phyloP scores from a whole-genome alignment of 306 rosid genomes.

The Herpetospermum pedunculosum region DNA sequence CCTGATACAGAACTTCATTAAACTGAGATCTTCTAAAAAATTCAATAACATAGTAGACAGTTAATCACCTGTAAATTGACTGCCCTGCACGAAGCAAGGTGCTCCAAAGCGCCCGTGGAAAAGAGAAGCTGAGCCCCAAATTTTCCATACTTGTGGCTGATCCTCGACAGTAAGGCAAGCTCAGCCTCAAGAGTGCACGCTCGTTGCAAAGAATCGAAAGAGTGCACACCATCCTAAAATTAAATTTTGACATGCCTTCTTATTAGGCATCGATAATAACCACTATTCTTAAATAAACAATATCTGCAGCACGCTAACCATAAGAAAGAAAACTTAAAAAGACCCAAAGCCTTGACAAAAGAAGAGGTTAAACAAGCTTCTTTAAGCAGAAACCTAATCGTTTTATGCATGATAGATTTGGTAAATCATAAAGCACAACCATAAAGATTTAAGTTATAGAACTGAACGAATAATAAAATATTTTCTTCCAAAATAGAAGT shows the following conservation, averaged over 20 bases:
- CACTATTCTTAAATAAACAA: background rate
- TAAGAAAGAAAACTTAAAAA: background rate
- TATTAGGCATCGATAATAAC: background rate
- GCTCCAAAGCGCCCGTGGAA: conserved; percentile 77
- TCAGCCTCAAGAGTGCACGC: conserved; percentile 84
- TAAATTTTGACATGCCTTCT: conserved; percentile 3
- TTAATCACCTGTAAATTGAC: conserved; percentile 41
- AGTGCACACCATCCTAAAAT: conserved; percentile 66
- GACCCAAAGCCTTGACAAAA: background rate
- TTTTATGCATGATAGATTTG: background rate
- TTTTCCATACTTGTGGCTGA: conserved; percentile 83
- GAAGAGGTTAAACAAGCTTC: background rate
- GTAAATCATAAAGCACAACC: background rate
- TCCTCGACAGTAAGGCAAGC: conserved; percentile 66
- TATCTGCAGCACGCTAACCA: background rate
- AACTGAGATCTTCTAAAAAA: background rate
- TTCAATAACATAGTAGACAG: background rate
- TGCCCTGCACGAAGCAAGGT: conserved; percentile 71
- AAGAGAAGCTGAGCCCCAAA: conserved; percentile 82
- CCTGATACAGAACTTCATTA: conserved; percentile 30
- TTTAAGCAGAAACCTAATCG: background rate
- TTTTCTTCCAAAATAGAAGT: background rate
- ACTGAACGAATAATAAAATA: background rate
- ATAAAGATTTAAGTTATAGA: background rate
- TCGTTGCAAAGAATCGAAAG: conserved; percentile 70